Evolutionary conservation across 2,329 filamentous ascomycete species (phyloP).

Genomic region (Stylonectria norvegica): DNA sequence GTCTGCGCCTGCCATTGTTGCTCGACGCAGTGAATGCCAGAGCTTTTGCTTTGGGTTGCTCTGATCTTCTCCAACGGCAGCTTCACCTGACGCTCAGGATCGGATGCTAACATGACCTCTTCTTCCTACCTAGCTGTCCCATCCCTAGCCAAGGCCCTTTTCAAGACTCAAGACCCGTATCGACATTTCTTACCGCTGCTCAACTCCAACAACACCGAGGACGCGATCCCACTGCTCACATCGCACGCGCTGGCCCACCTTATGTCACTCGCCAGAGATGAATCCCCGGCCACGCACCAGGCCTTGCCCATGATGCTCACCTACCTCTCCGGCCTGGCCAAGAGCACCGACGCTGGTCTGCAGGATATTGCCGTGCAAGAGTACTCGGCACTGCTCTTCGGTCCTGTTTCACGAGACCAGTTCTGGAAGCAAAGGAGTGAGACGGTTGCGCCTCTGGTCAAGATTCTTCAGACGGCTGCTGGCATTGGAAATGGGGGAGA

Average conservation of each 20-base stretch:
- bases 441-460: conserved; percentile 76
- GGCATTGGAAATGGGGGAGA: conserved; percentile 65
- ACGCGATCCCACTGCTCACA: conserved; percentile 83
- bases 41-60: background rate
- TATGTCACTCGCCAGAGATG: conserved; percentile 64
- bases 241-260: conserved; percentile 82
- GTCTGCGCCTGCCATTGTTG: conserved; percentile 17
- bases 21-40: conserved; percentile 5
- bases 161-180: conserved; percentile 74
- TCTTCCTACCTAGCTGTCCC: conserved; percentile 73
- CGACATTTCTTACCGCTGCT: conserved; percentile 81
- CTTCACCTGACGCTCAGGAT: conserved; percentile 5
- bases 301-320: conserved; percentile 79
- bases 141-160: conserved; percentile 70
- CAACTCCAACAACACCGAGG: conserved; percentile 70
- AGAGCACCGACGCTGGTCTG: conserved; percentile 80
- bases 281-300: conserved; percentile 63
- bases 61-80: conserved; percentile 6
- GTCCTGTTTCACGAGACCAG: conserved; percentile 67
- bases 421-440: conserved; percentile 92
- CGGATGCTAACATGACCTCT: conserved; percentile 17
- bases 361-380: conserved; percentile 95
- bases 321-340: conserved; percentile 80
- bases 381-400: conserved; percentile 81
- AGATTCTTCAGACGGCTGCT: conserved; percentile 76